A percentile compares a stretch with the other conserved stretches of the same genome.
Conservation (phyloP, 192 early-diverging fungal genomes). For the Nowakowskiella sp. region DNA sequence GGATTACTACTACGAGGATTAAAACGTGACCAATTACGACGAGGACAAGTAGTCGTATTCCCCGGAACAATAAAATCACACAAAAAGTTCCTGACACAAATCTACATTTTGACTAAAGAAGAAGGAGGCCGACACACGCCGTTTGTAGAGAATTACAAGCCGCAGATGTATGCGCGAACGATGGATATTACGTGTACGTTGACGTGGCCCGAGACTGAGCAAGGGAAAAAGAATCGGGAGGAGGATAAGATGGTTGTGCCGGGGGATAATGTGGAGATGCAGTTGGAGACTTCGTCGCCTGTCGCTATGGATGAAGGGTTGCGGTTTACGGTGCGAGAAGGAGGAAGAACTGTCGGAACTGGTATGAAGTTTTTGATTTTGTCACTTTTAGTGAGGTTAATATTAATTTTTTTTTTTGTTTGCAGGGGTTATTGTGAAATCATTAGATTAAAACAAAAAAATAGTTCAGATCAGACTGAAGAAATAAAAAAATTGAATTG, state of each 20-base stretch:
- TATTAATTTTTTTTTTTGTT: too few relatives aligned
- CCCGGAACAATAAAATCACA: constrained; percentile 92
- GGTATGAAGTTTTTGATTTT: constrained; percentile 36
- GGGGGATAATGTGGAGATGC: constrained; percentile 88
- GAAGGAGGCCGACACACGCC: constrained; percentile 98
- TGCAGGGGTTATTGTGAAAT: too few relatives aligned
- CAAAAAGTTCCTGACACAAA: constrained; percentile 86
- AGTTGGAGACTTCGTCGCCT: constrained; percentile 70
- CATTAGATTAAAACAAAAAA: too few relatives aligned
- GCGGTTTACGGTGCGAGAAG: constrained; percentile 96
- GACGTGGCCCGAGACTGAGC: constrained; percentile 42
- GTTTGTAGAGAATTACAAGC: constrained; percentile 95
- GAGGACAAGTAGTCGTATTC: constrained; percentile 87
- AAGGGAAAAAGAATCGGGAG: constrained; percentile 67
- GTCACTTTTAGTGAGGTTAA: too few relatives aligned
- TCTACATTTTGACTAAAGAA: constrained; percentile 95
- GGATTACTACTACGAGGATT: constrained; percentile 93
- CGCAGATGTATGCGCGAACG: constrained; percentile 93
- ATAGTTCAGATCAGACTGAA: too few relatives aligned
- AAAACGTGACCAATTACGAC: constrained; percentile 91
- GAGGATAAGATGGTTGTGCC: constrained; percentile 98
- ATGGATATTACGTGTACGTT: constrained; percentile 88
- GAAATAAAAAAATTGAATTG: too few relatives aligned
- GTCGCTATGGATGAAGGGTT: constrained; percentile 89
- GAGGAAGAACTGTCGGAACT: constrained; percentile 95